Base-by-base conservation (phyloP, 768 basidiomycete species). In the Punctularia strigosozonata region DNA sequence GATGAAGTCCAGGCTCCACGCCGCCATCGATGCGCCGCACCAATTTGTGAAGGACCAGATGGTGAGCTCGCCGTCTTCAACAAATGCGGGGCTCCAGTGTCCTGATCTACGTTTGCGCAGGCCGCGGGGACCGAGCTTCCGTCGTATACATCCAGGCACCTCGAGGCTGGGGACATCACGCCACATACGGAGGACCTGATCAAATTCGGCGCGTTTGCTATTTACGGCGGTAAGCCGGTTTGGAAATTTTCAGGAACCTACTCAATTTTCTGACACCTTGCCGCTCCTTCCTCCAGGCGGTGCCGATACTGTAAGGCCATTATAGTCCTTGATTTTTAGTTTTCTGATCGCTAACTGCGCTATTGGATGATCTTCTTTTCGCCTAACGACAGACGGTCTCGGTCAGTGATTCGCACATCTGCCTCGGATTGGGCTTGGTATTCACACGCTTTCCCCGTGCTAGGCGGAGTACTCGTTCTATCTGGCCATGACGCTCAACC, bases 1-100 rank as follows among this genome's bases (percentile, higher is more conserved):
- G 20, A 10, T 8, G 12, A 19, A 8, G 33, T 10, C 10, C 10
- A 10, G 13, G 10, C 7, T 10, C 33, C 10, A 10, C 10, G 53
- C 59, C 6, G 37, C 57, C 7, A 35, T 53, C 6, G 41, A 44
- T 6, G 37, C 13, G 2, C 53, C 55, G 2, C 35, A 53, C 3
- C 19, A 46, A 12, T 59, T 43, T 14, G 55, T 59, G 20, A 37
- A 36, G 21, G 30, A 46, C 6, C 46, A 43, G 18, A 54, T 58
- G 46, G 58, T 50, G 41, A 36, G 5, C 17, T 31, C 32, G 5
- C 12, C 18, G 18, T 20, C 8, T 28, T 25, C 41, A 24, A 14
- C 17, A 8, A 19, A n/a, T n/a, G 37, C 33, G 13, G 19, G 33
- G 20, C 7, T 10, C 10, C 33, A 10, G 15, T 15, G 10, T 30